Evolutionary conservation across 2,329 filamentous ascomycete species (phyloP), one percentile per base, ranked within the genome.

Genomic region (Fusarium annulatum): DNA sequence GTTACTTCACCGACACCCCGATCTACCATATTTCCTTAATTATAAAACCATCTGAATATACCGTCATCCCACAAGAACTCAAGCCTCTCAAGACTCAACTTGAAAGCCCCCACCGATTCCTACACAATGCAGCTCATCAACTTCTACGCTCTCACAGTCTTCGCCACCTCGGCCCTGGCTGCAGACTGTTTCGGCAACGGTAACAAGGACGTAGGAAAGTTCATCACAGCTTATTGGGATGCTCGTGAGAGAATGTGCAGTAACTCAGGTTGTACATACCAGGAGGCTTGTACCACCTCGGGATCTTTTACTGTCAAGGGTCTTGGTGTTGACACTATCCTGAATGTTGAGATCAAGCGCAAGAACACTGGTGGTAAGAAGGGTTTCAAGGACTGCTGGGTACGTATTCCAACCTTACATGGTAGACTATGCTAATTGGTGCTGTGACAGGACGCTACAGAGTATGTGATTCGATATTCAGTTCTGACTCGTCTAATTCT

Each of bases 361-460:
- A 73, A 73, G 61, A 53, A 69, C 14, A 70, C 61, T 2, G 61
- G 69, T 5, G 30, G 45, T 9, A 59, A 66, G 15, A 73, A 72
- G n/a, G 71, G 71, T 18, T 73, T 72, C 46, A 55, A 65, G 26
- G 69, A 73, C 7, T 73, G 69, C 30, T 73, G 66, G 71, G 71
- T 73, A 64, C 6, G 69, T 53, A 38, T n/a, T 7, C 14, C 5
- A 3, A 12, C 2, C 5, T 38, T 21, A 3, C 3, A 9, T 34
- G n/a, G 3, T 28, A 5, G 23, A 8, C 23, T 21, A 36, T 9
- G 49, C 59, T 72, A 41, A 72, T 15, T 18, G 2, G 10, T 9
- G 14, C 15, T 16, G 5, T 30, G 43, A 15, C 9, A 72, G 67
- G 69, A 58, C 38, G 69, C 53, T 28, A 71, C 69, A 2, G 66